These are phyloP conservation scores for Meredithiella fracta DNA, from an alignment of 2,329 filamentous ascomycete genomes.

Conservation along the genomic window DNA sequence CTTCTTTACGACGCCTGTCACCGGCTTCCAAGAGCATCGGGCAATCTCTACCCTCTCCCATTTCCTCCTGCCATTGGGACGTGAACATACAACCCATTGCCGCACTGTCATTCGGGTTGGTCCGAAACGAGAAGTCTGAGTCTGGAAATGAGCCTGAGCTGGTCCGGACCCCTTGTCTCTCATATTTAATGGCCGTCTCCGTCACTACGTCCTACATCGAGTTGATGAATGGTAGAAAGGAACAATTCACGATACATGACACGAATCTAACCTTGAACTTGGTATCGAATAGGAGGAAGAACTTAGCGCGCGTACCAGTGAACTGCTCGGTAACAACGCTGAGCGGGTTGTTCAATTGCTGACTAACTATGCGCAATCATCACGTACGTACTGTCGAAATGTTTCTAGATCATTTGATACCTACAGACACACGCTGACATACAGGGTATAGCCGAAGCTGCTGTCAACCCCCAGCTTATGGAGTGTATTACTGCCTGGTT, in stretches of 20 bases:
- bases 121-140: constrained; percentile 2
- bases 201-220: no score
- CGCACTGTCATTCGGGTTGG: constrained; percentile 5
- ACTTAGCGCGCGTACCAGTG: constrained; percentile 66
- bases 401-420: neutral
- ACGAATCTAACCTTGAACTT: constrained; percentile 26
- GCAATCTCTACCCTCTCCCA: neutral
- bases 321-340: constrained; percentile 81
- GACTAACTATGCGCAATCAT: constrained; percentile 81
- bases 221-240: no score
- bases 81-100: neutral
- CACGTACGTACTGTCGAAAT: constrained; percentile 40
- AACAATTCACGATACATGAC: constrained; percentile 16
- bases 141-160: neutral
- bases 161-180: neutral
- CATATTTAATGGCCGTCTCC: no score
- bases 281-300: constrained; percentile 73
- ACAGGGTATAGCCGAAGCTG: constrained; percentile 53
- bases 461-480: constrained; percentile 76
- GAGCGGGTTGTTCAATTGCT: constrained; percentile 73
- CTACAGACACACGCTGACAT: neutral
- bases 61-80: constrained; percentile 4
- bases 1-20: neutral
- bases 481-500: constrained; percentile 97
- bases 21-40: neutral